These are phyloP conservation scores for Capsicum baccatum DNA, from an alignment of 257 asterid genomes.

Conservation along the genomic window DNA sequence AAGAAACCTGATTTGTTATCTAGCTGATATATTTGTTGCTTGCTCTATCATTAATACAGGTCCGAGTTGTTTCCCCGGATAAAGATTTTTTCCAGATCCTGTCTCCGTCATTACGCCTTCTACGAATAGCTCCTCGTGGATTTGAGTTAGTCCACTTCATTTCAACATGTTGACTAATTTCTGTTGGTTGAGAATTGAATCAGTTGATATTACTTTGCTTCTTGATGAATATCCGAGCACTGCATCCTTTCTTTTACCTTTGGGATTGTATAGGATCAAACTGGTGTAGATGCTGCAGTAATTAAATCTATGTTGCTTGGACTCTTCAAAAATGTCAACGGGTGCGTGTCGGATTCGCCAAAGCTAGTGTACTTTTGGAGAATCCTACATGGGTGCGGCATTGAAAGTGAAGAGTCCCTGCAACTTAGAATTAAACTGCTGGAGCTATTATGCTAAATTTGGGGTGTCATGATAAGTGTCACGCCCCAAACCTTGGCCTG, in stretches of 20 bases:
- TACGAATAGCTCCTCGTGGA: slow-evolving; percentile 99
- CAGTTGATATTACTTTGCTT: slow-evolving; percentile 25
- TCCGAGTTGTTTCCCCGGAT: slow-evolving; percentile 98
- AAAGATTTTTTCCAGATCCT: slow-evolving; percentile 96
- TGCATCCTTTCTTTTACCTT: slow-evolving; percentile 25
- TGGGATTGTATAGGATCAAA: slow-evolving; percentile 13
- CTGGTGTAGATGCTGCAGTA: background rate
- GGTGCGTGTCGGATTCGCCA: too few species aligned
- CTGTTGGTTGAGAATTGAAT: slow-evolving; percentile 16
- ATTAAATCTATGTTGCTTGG: too few species aligned
- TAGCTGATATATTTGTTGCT: slow-evolving; percentile 29
- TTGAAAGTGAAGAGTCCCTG: too few species aligned
- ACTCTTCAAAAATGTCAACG: too few species aligned
- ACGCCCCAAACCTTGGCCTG: background rate
- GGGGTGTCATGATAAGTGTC: slow-evolving; percentile 16
- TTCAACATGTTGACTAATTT: background rate
- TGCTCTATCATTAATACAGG: slow-evolving; percentile 57
- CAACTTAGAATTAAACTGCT: background rate
- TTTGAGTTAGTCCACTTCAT: slow-evolving; percentile 65
- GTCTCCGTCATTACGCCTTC: slow-evolving; percentile 92
- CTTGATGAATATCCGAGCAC: slow-evolving; percentile 1
- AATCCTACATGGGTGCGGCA: too few species aligned
- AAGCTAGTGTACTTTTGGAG: too few species aligned
- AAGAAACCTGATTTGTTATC: slow-evolving; percentile 2
- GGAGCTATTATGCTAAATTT: slow-evolving; percentile 3